phyloP scores from a whole-genome alignment of 805 yeast genomes.

The Candida sonorensis region DNA sequence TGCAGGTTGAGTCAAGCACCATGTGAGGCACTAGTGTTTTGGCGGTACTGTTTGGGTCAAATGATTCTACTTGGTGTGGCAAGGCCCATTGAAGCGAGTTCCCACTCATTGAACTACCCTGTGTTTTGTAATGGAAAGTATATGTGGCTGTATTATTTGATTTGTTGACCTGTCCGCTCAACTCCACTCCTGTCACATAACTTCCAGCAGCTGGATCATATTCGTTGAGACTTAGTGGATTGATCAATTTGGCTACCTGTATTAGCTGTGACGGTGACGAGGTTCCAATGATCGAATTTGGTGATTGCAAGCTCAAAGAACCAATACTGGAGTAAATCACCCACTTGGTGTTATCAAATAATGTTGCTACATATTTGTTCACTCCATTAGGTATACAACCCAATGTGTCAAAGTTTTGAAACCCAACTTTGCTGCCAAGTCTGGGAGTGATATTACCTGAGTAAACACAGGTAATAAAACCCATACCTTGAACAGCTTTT shows the following conservation, averaged over 20 bases:
- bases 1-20: conserved; percentile 44
- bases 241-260: conserved; percentile 48
- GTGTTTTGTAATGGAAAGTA: conserved; percentile 31
- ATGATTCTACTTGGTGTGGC: conserved; percentile 44
- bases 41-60: conserved; percentile 21
- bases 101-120: conserved; percentile 18
- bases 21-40: conserved; percentile 20
- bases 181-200: conserved; percentile 42
- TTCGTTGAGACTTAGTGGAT: too few relatives aligned
- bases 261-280: too few relatives aligned
- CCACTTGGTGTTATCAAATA: conserved; percentile 59
- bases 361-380: conserved; percentile 47
- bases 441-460: conserved; percentile 47
- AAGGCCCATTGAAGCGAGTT: conserved; percentile 38
- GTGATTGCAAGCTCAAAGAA: conserved; percentile 11
- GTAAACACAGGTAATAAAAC: conserved; percentile 61
- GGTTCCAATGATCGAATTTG: conserved; percentile 28
- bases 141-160: conserved; percentile 31
- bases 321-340: conserved; percentile 40
- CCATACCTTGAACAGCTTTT: conserved; percentile 78
- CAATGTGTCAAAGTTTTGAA: conserved; percentile 39
- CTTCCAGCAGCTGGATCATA: conserved; percentile 68
- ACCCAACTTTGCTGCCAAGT: conserved; percentile 59
- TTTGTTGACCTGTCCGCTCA: conserved; percentile 32
- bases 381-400: conserved; percentile 33